Percentiles rank a stretch among this genome's conserved stretches.
Evolutionary conservation across 164 flowering plant genomes (phyloP).

Genomic region (Vitis vinifera): DNA sequence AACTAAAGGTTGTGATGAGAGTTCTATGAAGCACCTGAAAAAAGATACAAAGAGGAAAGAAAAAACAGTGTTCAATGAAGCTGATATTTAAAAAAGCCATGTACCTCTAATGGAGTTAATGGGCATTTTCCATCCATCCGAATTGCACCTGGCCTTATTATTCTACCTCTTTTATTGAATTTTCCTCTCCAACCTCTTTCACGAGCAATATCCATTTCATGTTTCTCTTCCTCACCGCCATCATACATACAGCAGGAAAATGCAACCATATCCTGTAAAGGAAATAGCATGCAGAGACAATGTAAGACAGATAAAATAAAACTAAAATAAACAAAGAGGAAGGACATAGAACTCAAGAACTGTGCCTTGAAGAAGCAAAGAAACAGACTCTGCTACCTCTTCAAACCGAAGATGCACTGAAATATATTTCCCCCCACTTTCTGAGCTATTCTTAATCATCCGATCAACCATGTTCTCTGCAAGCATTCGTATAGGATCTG

Average conservation of each 20-base stretch:
- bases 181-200: conserved; percentile 95
- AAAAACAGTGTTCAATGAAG: neutral
- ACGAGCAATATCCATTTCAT: conserved; percentile 88
- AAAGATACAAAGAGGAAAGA: neutral
- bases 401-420: conserved; percentile 98
- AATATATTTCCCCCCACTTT: conserved; percentile 73
- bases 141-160: conserved; percentile 82
- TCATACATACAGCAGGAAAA: conserved; percentile 97
- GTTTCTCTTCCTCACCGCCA: conserved; percentile 93
- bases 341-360: neutral
- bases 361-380: neutral
- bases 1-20: no score
- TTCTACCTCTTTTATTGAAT: conserved; percentile 69
- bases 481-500: conserved; percentile 68
- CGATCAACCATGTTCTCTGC: conserved; percentile 85
- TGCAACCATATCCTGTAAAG: conserved; percentile 90
- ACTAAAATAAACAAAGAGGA: neutral
- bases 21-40: neutral
- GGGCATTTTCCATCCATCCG: conserved; percentile 97
- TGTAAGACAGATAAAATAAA: conserved; percentile 1
- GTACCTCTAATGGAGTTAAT: conserved; percentile 92
- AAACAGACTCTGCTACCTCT: conserved; percentile 45
- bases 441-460: conserved; percentile 71
- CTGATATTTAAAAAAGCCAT: neutral
- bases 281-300: neutral